Conservation (phyloP, 805 yeast species). For the Starmerella potacharoeniae region DNA sequence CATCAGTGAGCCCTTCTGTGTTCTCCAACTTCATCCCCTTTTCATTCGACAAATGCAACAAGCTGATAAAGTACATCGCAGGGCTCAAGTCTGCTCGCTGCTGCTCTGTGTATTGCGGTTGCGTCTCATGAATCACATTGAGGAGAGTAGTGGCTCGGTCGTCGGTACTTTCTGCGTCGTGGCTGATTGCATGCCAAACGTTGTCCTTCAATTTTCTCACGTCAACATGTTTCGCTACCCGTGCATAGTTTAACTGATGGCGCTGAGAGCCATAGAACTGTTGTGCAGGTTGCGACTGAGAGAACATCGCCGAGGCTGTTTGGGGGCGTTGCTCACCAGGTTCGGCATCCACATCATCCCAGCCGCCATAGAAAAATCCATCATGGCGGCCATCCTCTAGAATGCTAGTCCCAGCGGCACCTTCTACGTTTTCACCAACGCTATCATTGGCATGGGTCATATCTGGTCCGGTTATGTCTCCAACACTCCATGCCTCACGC, state of each 20-base stretch:
- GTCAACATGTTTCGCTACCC: slow-evolving; percentile 69
- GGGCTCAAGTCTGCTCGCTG: slow-evolving; percentile 62
- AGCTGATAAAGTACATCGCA: slow-evolving; percentile 72
- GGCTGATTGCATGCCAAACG: slow-evolving; percentile 47
- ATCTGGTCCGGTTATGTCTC: background rate
- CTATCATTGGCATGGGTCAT: slow-evolving; percentile 5
- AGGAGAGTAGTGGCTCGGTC: slow-evolving; percentile 29
- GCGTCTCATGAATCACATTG: slow-evolving; percentile 40
- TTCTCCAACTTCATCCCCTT: slow-evolving; percentile 53
- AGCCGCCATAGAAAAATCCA: slow-evolving; percentile 10
- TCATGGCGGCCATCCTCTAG: slow-evolving; percentile 1
- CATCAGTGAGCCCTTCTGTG: slow-evolving; percentile 32
- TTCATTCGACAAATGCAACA: slow-evolving; percentile 78
- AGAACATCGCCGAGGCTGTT: slow-evolving; percentile 17
- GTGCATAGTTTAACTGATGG: slow-evolving; percentile 44
- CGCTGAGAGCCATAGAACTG: background rate
- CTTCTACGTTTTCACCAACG: background rate
- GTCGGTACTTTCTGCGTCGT: background rate
- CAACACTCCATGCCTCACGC: slow-evolving; percentile 6
- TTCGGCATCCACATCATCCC: slow-evolving; percentile 7
- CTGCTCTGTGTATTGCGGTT: slow-evolving; percentile 42
- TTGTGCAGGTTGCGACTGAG: slow-evolving; percentile 9
- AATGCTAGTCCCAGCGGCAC: background rate
- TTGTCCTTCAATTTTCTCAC: slow-evolving; percentile 62
- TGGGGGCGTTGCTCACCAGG: background rate